phyloP scores from a whole-genome alignment of 257 asterid species.

The Salvia splendens region DNA sequence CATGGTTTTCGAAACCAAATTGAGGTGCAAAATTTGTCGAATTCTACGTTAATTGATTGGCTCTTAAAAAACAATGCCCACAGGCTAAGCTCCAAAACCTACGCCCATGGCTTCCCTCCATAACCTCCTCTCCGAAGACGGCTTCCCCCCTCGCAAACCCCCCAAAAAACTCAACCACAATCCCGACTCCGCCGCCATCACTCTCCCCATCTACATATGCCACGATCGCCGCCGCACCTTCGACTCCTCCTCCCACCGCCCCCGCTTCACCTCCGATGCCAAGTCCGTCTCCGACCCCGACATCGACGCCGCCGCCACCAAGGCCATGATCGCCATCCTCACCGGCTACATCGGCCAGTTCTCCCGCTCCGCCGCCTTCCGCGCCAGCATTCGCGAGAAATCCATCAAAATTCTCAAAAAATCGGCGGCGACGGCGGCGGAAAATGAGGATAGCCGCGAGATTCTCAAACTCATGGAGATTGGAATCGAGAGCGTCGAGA shows the following conservation, averaged over 20 bases:
- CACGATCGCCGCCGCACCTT: slow-evolving; percentile 60
- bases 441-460: slow-evolving; percentile 33
- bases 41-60: slow-evolving; percentile 35
- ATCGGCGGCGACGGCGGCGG: too few relatives aligned
- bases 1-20: slow-evolving; percentile 13
- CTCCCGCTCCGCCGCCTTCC: slow-evolving; percentile 44
- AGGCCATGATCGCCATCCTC: slow-evolving; percentile 66
- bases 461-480: slow-evolving; percentile 44
- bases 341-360: slow-evolving; percentile 60
- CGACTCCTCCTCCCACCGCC: slow-evolving; percentile 34
- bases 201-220: slow-evolving; percentile 72
- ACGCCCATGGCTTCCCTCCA: slow-evolving; percentile 67
- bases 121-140: slow-evolving; percentile 64
- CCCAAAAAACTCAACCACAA: slow-evolving; percentile 51
- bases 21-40: slow-evolving; percentile 35
- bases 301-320: slow-evolving; percentile 62
- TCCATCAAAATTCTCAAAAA: not conserved
- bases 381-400: slow-evolving; percentile 43
- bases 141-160: slow-evolving; percentile 44
- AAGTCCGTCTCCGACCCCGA: slow-evolving; percentile 34
- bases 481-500: slow-evolving; percentile 60
- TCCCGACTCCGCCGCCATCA: slow-evolving; percentile 42
- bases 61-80: slow-evolving; percentile 42
- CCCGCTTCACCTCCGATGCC: slow-evolving; percentile 47
- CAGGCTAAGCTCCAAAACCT: slow-evolving; percentile 30